Evolutionary conservation across 2,329 filamentous ascomycete genomes (phyloP), one percentile per base, ranked within the genome.

Genomic region (Nothomitra cinnamomea): DNA sequence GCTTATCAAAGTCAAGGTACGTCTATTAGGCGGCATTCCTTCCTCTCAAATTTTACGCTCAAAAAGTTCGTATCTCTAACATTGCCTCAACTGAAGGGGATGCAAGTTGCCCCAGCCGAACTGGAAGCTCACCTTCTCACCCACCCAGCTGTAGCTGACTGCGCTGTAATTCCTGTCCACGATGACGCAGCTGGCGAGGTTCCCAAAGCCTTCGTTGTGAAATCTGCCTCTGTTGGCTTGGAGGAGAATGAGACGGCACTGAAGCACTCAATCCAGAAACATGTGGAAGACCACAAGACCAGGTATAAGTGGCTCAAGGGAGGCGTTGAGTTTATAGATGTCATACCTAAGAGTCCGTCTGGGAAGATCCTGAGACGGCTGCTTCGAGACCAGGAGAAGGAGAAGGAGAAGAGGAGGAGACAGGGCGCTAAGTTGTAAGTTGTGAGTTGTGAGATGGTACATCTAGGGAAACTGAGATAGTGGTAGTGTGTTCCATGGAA

Each of bases 91-190:
- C 54, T 58, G 52, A 68, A 87, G 80, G 87, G 85, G 55, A 72
- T 83, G 56, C 86, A 92, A 79, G 86, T 92, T 21, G 84, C 86
- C 0, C 86, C 86, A 0, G 86, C 86, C 1, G 86, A 92, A 64
- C 77, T 94, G 1, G 86, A 94, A 67, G 82, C 84, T 1, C 83
- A 87, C 61, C 72, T 94, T 3, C 77, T 94, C 13, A 76, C 80
- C 0, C 85, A 90, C 63, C 78, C 81, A 0, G 73, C 75, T 10
- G 85, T 92, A n/a, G 78, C 79, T 43, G 86, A 94, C 66, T 84
- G 80, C 59, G 80, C 86, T 13, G 85, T 94, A 6, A 87, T 92
- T 58, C 81, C 82, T 13, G 72, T 88, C 1, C 83, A 80, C 0
- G 79, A 82, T 55, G 77, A 78, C 5, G 64, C 69, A 4, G 74